phyloP scores from a whole-genome alignment of 192 early-diverging fungal species.

The Ambispora gerdemannii region DNA sequence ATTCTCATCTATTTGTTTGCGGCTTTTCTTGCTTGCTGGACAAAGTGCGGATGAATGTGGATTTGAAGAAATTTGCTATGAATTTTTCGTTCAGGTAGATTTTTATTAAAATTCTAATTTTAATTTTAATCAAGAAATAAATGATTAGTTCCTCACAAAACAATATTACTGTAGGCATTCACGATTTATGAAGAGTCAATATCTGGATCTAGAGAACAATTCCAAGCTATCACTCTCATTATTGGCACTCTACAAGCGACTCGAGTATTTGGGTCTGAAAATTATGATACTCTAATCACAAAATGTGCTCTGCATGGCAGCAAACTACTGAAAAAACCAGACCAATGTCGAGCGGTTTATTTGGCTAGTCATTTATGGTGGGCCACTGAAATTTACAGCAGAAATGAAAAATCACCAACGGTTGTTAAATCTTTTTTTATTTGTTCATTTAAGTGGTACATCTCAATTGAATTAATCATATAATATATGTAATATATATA shows the following conservation, averaged over 20 bases:
- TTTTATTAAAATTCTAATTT: background rate
- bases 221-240: conserved; percentile 83
- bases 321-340: conserved; percentile 88
- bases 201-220: conserved; percentile 88
- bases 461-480: background rate
- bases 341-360: conserved; percentile 87
- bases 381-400: conserved; percentile 56
- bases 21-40: conserved; percentile 83
- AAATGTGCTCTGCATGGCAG: conserved; percentile 89
- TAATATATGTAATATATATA: conserved; percentile 28
- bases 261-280: conserved; percentile 79
- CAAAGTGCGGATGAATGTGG: conserved; percentile 81
- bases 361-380: conserved; percentile 92
- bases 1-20: conserved; percentile 59
- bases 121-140: background rate
- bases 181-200: conserved; percentile 97
- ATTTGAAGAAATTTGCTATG: conserved; percentile 93
- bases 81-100: conserved; percentile 85
- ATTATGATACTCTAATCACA: conserved; percentile 93
- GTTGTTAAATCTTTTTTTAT: background rate
- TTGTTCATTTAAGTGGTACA: background rate
- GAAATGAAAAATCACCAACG: conserved; percentile 33
- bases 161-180: conserved; percentile 65
- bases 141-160: background rate
- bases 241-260: conserved; percentile 83